Evolutionary conservation across 1,139 yeast species (phyloP).

Genomic region (Wickerhamomyces sp.): DNA sequence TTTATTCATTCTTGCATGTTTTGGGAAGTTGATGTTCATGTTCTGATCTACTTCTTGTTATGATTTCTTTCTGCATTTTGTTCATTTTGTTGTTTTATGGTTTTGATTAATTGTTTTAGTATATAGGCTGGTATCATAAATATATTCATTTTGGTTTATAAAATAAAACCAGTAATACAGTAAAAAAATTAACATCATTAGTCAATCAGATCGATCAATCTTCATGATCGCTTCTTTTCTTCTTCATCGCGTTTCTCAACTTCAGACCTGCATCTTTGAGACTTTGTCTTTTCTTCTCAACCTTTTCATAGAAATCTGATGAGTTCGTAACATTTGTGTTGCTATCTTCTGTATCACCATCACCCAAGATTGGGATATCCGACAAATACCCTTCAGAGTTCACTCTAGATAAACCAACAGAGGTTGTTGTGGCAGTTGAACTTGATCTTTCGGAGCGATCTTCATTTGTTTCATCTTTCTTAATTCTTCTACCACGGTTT

Average conservation of each 20-base stretch:
- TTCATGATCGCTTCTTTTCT: background rate
- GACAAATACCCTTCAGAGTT: conserved; percentile 33
- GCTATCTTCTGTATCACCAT: conserved; percentile 20
- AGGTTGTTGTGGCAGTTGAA: conserved; percentile 24
- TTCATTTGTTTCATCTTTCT: background rate
- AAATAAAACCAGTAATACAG: too few species aligned
- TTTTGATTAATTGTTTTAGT: background rate
- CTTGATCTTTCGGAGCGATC: conserved; percentile 20
- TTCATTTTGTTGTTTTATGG: background rate
- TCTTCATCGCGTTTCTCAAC: conserved; percentile 16
- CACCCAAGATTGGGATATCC: conserved; percentile 32
- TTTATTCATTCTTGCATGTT: background rate
- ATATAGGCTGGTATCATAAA: background rate
- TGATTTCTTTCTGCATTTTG: background rate
- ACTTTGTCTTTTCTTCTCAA: too few species aligned
- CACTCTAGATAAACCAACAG: conserved; percentile 32
- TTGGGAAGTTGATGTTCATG: background rate
- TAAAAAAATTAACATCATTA: too few species aligned
- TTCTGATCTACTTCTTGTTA: background rate
- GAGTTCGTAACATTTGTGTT: conserved; percentile 4
- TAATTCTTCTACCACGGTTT: conserved; percentile 8
- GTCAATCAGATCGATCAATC: too few species aligned
- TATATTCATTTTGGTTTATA: too few species aligned
- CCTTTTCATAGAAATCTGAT: conserved; percentile 1
- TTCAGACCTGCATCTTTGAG: conserved; percentile 10